Percentiles rank a stretch among this genome's conserved stretches.
Evolutionary conservation across 306 rosid genomes (phyloP).

Genomic region (Carpinus viminea): DNA sequence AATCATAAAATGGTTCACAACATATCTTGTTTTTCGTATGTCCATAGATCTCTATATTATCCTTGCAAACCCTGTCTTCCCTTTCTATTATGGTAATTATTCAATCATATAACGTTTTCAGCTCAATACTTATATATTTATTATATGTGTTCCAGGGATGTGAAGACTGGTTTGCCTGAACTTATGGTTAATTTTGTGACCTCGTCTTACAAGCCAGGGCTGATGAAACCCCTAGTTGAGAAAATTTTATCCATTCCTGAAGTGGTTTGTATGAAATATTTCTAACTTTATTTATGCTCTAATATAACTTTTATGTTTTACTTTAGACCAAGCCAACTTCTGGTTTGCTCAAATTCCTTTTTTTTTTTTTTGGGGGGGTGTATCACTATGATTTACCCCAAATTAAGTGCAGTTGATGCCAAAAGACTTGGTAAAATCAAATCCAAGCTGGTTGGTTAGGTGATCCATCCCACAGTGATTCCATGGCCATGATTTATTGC

Average conservation of each 20-base stretch:
- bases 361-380: neutral
- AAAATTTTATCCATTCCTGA: constrained; percentile 71
- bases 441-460: neutral
- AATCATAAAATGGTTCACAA: neutral
- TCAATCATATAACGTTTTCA: neutral
- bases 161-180: constrained; percentile 67
- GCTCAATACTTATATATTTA: constrained; percentile 8
- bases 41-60: neutral
- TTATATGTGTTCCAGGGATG: constrained; percentile 53
- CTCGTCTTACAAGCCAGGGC: constrained; percentile 76
- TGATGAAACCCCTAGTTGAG: constrained; percentile 68
- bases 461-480: neutral
- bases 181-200: constrained; percentile 97
- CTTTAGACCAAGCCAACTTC: neutral
- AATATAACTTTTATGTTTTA: constrained; percentile 13
- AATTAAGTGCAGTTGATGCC: neutral
- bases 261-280: constrained; percentile 71
- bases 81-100: neutral
- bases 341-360: neutral
- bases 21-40: neutral
- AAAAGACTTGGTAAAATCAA: neutral
- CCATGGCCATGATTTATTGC: neutral
- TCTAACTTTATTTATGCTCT: constrained; percentile 17
- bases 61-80: neutral
- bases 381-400: neutral